phyloP scores from a whole-genome alignment of 108 stramenopile genomes.

The Stephanodiscus triporus region DNA sequence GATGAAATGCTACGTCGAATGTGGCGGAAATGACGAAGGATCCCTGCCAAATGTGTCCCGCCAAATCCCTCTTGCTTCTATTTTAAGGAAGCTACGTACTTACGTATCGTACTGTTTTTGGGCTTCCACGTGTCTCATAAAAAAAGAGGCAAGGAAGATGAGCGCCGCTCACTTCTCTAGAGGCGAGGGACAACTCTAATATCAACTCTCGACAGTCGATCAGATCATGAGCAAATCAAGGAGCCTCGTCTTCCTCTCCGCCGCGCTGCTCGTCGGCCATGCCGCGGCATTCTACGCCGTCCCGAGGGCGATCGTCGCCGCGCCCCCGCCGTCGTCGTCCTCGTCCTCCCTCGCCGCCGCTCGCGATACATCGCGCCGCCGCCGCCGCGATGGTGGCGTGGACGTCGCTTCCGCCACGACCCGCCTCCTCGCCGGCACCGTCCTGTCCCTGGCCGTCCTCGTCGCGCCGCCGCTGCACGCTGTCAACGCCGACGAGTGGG shows the following conservation, averaged over 20 bases:
- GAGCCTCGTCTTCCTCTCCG: neutral
- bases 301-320: neutral
- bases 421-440: neutral
- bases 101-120: too few relatives aligned
- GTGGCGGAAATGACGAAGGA: too few relatives aligned
- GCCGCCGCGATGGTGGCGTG: neutral
- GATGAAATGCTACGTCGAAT: too few relatives aligned
- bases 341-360: neutral
- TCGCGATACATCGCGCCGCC: neutral
- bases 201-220: neutral
- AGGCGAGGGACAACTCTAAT: too few relatives aligned
- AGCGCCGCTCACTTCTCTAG: too few relatives aligned
- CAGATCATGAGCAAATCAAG: neutral
- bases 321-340: neutral
- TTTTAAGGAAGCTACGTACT: too few relatives aligned
- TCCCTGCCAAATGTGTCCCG: too few relatives aligned
- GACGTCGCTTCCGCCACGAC: neutral
- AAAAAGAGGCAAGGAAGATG: too few relatives aligned
- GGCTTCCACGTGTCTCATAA: too few relatives aligned
- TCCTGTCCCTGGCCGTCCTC: constrained; percentile 17
- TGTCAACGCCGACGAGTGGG: constrained; percentile 78
- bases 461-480: neutral
- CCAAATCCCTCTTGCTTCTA: too few relatives aligned
- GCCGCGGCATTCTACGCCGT: neutral
- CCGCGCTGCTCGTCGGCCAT: neutral